Evolutionary conservation across 2,329 filamentous ascomycete genomes (phyloP), one percentile per base, ranked within the genome.

Genomic region (Aureobasidium uvarum): DNA sequence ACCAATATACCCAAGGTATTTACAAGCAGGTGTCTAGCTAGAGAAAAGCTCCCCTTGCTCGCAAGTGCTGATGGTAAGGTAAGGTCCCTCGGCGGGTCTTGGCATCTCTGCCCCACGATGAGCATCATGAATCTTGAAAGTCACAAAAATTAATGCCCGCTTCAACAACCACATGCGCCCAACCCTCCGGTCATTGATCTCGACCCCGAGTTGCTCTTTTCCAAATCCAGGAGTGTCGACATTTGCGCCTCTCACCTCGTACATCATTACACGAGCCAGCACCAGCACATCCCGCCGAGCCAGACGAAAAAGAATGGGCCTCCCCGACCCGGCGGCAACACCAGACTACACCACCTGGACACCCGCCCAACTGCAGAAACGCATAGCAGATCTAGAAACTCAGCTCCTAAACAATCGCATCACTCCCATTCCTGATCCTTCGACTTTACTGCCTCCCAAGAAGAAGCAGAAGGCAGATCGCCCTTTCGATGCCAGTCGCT

Each of bases 401-500:
- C 83, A 91, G 72, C 77, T 92, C 16, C 81, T 84, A 0, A 18
- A 50, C 33, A 52, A 60, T 48, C 50, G 41, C 23, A 58, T 62
- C n/a, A 14, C 20, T 10, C 66, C 41, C 28, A 14, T 64, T 13
- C 20, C 54, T 18, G 64, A 62, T 25, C 50, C 56, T 18, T 46
- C 39, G 3, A 25, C 18, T 14, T 36, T 38, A 1, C 28, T 60
- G 2, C 48, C 58, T 23, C 39, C 56, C 23, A 68, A 67, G 33
- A 71, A 70, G 64, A 65, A 65, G 20, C 62, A 74, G 60, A 75
- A 77, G n/a, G 70, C 74, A 25, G 67, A 73, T 66, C 74, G 84
- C 78, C 71, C 81, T 78, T 88, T 96, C 72, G 91, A 98, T 74
- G 86, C 91, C 0, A 87, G 86, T 16, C 89, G 87, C 73, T 96